Evolutionary conservation across 352 stramenopile genomes (phyloP), one percentile per base, ranked within the genome.

Genomic region (Vaucheria bursata): DNA sequence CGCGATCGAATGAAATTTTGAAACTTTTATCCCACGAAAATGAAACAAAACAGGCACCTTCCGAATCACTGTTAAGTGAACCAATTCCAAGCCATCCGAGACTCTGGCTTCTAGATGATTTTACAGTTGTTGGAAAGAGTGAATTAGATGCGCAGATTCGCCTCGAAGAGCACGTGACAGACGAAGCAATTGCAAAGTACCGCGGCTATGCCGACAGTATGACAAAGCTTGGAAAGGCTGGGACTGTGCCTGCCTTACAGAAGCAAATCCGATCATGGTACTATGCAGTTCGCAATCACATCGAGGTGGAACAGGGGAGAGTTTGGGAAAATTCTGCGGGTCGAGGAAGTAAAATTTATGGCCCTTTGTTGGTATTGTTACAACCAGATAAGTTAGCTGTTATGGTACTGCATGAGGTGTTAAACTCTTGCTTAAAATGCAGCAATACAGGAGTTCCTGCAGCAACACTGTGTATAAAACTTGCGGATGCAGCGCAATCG

Each of bases 331-430:
- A 69, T 69, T 2, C 40, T 6, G 29, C 31, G 31, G 74, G 74
- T 1, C 18, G 66, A 36, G 74, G 74, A 3, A 38, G 34, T 40
- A 38, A 68, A 6, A 73, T 66, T 12, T 82, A 84, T 50, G 78
- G 78, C 12, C 73, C 78, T 35, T 66, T 84, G n/a, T 64, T 84
- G 1, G 67, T 79, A 35, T 73, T 84, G 53, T 67, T 84, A 31
- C 72, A 79, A 38, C 73, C 78, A 29, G 78, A 84, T 0, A 84
- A 84, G 74, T 73, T 81, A 29, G 78, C 78, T 25, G 78, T 84
- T 1, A 59, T 84, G 75, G 75, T 80, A 29, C 76, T 84, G 53
- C 73, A 84, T 39, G 78, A 84, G 74, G 68, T 73, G 12, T 45
- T 84, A 34, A 84, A 84, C 38, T 49, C 80, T 18, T 78, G 71